phyloP scores from a whole-genome alignment of 495 filamentous ascomycete species.

The Aspergillus sparsus region DNA sequence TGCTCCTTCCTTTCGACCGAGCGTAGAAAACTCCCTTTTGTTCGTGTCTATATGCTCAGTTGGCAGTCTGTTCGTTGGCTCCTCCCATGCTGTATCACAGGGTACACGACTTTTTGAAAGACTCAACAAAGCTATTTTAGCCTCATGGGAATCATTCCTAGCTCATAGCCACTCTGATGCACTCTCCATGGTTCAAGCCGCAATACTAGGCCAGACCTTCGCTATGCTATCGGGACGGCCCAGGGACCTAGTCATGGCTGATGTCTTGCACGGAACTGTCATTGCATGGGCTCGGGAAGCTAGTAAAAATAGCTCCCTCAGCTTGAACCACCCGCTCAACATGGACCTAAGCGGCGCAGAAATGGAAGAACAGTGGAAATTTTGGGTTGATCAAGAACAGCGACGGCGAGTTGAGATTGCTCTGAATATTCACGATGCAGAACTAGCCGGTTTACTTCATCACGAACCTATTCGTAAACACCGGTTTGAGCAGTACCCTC shows the following conservation, averaged over 20 bases:
- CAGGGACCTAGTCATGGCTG: conserved; percentile 30
- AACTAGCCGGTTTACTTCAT: conserved; percentile 38
- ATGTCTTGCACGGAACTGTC: conserved; percentile 43
- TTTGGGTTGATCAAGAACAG: conserved; percentile 24
- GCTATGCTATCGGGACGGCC: conserved; percentile 38
- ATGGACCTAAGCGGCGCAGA: conserved; percentile 5
- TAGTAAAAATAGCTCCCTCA: conserved; percentile 21
- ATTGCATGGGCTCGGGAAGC: conserved; percentile 38
- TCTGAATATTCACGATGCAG: conserved; percentile 37
- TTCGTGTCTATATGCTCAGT: conserved; percentile 38
- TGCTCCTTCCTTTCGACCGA: conserved; percentile 32
- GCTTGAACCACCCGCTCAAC: not conserved
- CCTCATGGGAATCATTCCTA: conserved; percentile 33
- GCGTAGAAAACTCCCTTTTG: conserved; percentile 32
- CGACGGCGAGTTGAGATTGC: conserved; percentile 28
- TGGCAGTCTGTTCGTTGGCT: conserved; percentile 38
- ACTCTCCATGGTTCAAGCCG: conserved; percentile 40
- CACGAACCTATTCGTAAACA: conserved; percentile 37
- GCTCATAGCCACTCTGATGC: conserved; percentile 30
- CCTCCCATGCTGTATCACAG: conserved; percentile 28
- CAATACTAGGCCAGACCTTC: conserved; percentile 42
- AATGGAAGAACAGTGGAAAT: conserved; percentile 28
- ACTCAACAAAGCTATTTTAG: conserved; percentile 39
- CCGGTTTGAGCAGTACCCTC: conserved; percentile 22
- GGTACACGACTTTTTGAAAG: conserved; percentile 34